phyloP scores from a whole-genome alignment of 208 protist genomes.

The Crithidia fasciculata region DNA sequence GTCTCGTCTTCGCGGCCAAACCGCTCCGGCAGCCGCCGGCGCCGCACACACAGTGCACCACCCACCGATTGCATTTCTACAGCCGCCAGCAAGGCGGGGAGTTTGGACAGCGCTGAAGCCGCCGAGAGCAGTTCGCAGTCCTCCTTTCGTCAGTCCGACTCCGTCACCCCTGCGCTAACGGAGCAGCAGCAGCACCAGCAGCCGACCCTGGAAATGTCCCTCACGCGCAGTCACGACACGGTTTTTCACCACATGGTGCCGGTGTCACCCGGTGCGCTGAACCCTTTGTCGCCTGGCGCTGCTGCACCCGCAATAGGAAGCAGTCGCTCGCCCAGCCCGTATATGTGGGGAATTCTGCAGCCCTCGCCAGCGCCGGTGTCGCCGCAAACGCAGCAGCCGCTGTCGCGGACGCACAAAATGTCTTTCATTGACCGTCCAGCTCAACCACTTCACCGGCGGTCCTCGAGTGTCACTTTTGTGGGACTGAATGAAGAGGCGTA shows the following conservation, averaged over 20 bases:
- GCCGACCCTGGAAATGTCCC: neutral
- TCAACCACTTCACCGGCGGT: neutral
- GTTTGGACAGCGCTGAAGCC: neutral
- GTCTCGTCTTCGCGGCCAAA: too few relatives aligned
- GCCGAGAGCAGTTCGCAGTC: neutral
- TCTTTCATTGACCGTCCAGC: neutral
- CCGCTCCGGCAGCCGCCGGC: too few relatives aligned
- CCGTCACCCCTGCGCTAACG: too few relatives aligned
- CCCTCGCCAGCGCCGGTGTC: neutral
- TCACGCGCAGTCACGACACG: neutral
- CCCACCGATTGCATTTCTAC: neutral
- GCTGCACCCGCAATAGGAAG: neutral
- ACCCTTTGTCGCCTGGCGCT: neutral
- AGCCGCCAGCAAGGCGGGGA: neutral
- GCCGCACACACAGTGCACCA: neutral
- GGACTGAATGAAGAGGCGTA: neutral
- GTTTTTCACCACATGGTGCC: neutral
- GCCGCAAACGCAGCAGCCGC: neutral
- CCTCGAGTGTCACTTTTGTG: conserved; percentile 20
- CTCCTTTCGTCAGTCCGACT: neutral
- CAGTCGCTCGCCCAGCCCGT: neutral
- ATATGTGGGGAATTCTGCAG: neutral
- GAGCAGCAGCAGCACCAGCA: too few relatives aligned
- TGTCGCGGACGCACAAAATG: neutral
- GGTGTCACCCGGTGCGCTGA: neutral